phyloP scores from a whole-genome alignment of 306 rosid species.

The Pyrus bretschneideri region DNA sequence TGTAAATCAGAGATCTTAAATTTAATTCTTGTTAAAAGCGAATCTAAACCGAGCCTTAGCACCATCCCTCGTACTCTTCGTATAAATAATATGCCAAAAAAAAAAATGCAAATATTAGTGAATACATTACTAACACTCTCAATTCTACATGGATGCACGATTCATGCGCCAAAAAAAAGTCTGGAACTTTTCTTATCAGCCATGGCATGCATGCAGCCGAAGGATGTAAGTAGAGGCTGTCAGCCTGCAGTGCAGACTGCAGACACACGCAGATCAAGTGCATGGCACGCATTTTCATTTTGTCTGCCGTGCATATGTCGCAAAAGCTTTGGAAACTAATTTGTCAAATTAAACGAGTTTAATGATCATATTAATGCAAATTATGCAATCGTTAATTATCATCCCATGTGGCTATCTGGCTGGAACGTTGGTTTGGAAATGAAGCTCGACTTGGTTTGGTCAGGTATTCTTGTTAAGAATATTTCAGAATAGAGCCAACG shows the following conservation, averaged over 20 bases:
- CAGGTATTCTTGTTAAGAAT: background rate
- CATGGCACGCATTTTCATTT: conserved; percentile 13
- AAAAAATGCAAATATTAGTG: too few relatives aligned
- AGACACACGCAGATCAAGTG: conserved; percentile 12
- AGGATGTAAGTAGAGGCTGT: background rate
- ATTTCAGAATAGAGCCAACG: too few relatives aligned
- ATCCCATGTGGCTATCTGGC: background rate
- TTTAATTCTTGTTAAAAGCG: rapidly evolving
- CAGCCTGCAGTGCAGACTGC: conserved; percentile 1
- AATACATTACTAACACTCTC: too few relatives aligned
- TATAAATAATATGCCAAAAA: too few relatives aligned
- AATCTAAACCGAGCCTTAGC: too few relatives aligned
- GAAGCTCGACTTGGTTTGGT: background rate
- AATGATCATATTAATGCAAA: background rate
- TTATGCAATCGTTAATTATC: background rate
- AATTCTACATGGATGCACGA: background rate
- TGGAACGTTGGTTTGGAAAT: background rate
- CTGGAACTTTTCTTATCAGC: background rate
- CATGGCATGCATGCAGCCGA: background rate
- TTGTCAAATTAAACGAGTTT: background rate
- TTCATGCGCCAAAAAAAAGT: background rate
- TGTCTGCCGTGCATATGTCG: conserved; percentile 4
- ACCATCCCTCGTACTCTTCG: rapidly evolving
- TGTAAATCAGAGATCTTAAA: too few relatives aligned
- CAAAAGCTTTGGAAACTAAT: background rate